Base-by-base conservation (phyloP, 495 filamentous ascomycete genomes). In the Saxophila tyrrhenica region DNA sequence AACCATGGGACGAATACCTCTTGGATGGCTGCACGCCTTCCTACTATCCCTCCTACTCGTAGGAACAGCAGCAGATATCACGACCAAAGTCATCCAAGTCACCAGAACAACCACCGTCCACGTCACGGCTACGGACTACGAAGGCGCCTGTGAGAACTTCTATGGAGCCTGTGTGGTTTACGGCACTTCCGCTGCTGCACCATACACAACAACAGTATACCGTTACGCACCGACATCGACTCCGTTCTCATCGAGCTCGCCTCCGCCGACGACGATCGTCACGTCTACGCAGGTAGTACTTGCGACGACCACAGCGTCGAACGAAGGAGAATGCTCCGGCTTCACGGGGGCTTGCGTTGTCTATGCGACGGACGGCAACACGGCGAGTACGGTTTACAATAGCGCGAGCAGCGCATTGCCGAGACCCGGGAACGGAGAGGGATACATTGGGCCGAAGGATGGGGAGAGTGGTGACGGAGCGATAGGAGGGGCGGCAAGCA, bases 391-490 rank as follows among this genome's bases (percentile, higher is more conserved):
- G 3, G 45, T 23, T 11, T 23, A 48, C 20, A 3, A 48, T 9
- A 20, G 5, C 17, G 45, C 7, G 23, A 25, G 45, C n/a, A 25
- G 45, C 13, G 45, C 19, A 3, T 8, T 9, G 17, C 9, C 20
- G 3, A 9, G 45, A 25, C 41, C 41, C 7, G 23, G 45, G 7
- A 48, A 48, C 20, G 45, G 13, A 3, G 5, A 48, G 10, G 45
- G 45, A 21, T 48, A 48, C n/a, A 48, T 48, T 48, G 45, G 45
- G 45, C 45, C 45, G 2, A 48, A 48, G 45, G 19, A 48, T 3
- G 45, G 7, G 9, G 45, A 8, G 19, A 8, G 45, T 22, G 23
- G 20, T 13, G 45, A 48, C n/a, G 45, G 45, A 25, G 19, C 13
- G 19, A 25, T 48, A 2, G 45, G 45, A 3, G 45, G n/a, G 5